phyloP scores from a whole-genome alignment of 2,329 filamentous ascomycete genomes.

The Venturia effusa region DNA sequence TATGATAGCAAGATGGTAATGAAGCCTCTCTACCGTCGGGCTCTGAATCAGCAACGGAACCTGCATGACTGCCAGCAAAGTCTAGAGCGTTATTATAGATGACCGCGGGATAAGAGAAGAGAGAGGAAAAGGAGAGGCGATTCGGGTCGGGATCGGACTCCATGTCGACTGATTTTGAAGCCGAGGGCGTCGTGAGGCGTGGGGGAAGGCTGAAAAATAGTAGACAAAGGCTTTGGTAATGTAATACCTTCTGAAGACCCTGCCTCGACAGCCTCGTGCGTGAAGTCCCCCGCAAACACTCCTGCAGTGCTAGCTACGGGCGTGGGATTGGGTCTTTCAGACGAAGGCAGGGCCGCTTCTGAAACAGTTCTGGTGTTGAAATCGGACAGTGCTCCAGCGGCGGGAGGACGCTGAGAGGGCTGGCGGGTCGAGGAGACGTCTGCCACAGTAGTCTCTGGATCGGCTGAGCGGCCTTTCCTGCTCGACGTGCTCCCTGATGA shows the following conservation, averaged over 20 bases:
- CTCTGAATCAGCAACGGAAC: slow-evolving; percentile 34
- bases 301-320: background rate
- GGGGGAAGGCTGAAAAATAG: slow-evolving; percentile 13
- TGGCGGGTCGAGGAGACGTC: background rate
- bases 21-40: slow-evolving; percentile 26
- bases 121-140: slow-evolving; percentile 61
- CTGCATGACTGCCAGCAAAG: slow-evolving; percentile 30
- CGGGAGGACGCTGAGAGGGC: background rate
- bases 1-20: background rate
- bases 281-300: background rate
- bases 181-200: slow-evolving; percentile 22
- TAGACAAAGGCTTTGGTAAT: slow-evolving; percentile 8
- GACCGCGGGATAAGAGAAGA: slow-evolving; percentile 58
- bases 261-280: slow-evolving; percentile 54
- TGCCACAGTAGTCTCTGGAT: slow-evolving; percentile 43
- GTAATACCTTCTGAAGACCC: slow-evolving; percentile 29
- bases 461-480: slow-evolving; percentile 48
- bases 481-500: slow-evolving; percentile 25
- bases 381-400: background rate
- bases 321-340: slow-evolving; percentile 1
- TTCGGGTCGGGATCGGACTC: slow-evolving; percentile 37
- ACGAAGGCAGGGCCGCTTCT: background rate
- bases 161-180: slow-evolving; percentile 26
- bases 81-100: slow-evolving; percentile 41
- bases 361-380: background rate